Percentiles rank a stretch among this genome's conserved stretches.
These are phyloP conservation scores for Rhodosporidiobolus odoratus DNA, from an alignment of 768 basidiomycete genomes.

Conservation along the genomic window DNA sequence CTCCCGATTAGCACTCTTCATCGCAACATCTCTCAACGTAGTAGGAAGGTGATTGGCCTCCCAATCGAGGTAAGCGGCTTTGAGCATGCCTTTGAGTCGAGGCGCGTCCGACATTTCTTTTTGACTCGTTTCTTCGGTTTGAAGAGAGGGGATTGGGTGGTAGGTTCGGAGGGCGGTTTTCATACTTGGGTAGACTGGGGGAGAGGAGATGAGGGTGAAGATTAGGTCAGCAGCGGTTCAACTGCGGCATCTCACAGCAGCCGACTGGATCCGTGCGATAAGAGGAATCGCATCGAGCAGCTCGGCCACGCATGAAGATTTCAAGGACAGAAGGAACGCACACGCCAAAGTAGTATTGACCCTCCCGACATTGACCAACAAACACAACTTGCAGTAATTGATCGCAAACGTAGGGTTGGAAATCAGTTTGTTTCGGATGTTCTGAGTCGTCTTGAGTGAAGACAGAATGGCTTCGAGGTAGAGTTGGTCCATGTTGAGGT, in stretches of 20 bases:
- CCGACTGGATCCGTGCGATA: too few species aligned
- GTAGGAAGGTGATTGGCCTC: slow-evolving; percentile 56
- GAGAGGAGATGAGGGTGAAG: slow-evolving; percentile 37
- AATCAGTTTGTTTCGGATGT: slow-evolving; percentile 65
- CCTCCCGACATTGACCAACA: slow-evolving; percentile 71
- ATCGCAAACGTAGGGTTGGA: slow-evolving; percentile 59
- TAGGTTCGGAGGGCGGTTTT: slow-evolving; percentile 69
- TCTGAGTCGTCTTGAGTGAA: slow-evolving; percentile 65
- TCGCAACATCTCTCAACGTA: slow-evolving; percentile 58
- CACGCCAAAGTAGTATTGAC: slow-evolving; percentile 80
- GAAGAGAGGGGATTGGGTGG: slow-evolving; percentile 68
- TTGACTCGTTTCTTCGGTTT: slow-evolving; percentile 53
- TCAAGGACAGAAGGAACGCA: slow-evolving; percentile 49
- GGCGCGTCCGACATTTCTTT: slow-evolving; percentile 73
- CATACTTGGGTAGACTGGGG: slow-evolving; percentile 71
- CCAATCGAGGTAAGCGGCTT: slow-evolving; percentile 56
- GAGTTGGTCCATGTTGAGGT: slow-evolving; percentile 72
- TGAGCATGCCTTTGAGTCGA: slow-evolving; percentile 69
- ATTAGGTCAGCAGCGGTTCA: slow-evolving; percentile 42
- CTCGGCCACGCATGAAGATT: too few species aligned
- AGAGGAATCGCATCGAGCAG: too few species aligned
- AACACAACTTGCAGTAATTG: slow-evolving; percentile 68
- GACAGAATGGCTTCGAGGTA: slow-evolving; percentile 74
- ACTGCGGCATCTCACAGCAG: too few species aligned
- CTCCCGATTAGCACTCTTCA: slow-evolving; percentile 52